Conservation (phyloP, 2,329 filamentous ascomycete species). For the Penicillium sp. region DNA sequence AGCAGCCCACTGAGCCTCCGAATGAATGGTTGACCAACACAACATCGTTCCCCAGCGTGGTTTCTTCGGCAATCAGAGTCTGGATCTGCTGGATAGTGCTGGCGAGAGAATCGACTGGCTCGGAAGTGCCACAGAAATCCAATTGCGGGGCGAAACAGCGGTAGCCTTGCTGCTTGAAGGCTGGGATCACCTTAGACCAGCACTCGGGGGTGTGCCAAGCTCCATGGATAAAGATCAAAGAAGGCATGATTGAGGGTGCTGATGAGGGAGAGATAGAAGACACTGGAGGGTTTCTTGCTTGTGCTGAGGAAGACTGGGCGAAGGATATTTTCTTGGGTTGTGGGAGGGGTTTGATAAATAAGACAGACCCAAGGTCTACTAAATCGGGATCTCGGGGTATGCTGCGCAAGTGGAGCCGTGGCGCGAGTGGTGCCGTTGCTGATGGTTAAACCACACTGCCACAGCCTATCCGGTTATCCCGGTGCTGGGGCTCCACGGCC, state of each 20-base stretch:
- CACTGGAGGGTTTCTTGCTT: neutral
- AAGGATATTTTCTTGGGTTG: neutral
- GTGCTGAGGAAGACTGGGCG: neutral
- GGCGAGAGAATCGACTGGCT: constrained; percentile 11
- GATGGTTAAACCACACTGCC: no score
- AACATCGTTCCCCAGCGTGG: neutral
- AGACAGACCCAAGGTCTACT: neutral
- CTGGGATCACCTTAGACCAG: constrained; percentile 1
- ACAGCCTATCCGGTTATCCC: no score
- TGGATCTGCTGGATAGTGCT: neutral
- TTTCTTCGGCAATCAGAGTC: neutral
- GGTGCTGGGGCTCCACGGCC: neutral
- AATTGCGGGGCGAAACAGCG: constrained; percentile 17
- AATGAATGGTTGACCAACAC: constrained; percentile 1
- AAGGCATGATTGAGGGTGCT: neutral
- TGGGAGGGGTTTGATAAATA: neutral
- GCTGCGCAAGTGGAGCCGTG: no score
- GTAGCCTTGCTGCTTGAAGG: constrained; percentile 5
- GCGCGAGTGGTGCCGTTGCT: no score
- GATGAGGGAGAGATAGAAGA: neutral
- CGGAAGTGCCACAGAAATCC: constrained; percentile 13
- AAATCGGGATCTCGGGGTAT: no score
- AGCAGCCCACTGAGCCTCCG: neutral
- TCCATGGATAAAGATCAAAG: neutral
- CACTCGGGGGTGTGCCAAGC: constrained; percentile 2